A percentile compares a stretch with the other conserved stretches of the same genome.
phyloP scores from a whole-genome alignment of 139 green algal species.

The Coelastrella sp. region DNA sequence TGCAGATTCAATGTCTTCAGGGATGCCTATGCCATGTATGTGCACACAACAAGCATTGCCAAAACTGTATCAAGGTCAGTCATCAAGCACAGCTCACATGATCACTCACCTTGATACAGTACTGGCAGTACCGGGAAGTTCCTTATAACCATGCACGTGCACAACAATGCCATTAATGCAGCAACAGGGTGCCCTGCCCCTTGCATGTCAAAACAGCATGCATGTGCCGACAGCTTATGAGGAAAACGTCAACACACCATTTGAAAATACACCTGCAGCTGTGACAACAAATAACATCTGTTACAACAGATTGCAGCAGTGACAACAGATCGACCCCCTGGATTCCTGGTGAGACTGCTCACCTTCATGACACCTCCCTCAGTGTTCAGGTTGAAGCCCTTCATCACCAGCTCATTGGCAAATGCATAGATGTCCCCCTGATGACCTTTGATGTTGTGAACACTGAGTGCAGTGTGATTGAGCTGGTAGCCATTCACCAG shows the following conservation, averaged over 20 bases:
- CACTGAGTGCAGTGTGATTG: conserved; percentile 86
- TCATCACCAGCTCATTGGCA: conserved; percentile 53
- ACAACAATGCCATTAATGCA: no score
- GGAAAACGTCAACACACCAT: background rate
- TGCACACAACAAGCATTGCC: no score
- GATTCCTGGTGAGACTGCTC: background rate
- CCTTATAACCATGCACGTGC: no score
- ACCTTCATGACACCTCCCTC: conserved; percentile 75
- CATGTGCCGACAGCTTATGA: background rate
- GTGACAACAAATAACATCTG: background rate
- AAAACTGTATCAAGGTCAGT: no score
- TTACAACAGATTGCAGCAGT: no score
- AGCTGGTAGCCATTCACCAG: conserved; percentile 85
- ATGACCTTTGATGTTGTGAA: conserved; percentile 70
- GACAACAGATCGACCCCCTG: background rate
- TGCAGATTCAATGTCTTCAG: no score
- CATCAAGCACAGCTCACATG: no score
- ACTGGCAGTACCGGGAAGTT: background rate
- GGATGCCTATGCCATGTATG: no score
- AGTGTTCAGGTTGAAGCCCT: conserved; percentile 74
- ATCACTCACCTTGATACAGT: background rate
- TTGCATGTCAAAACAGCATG: no score
- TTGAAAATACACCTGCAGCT: background rate
- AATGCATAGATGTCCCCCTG: conserved; percentile 63
- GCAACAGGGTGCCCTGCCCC: no score